phyloP scores from a whole-genome alignment of 495 filamentous ascomycete genomes.

The Pseudomonodictys pantanalensis region DNA sequence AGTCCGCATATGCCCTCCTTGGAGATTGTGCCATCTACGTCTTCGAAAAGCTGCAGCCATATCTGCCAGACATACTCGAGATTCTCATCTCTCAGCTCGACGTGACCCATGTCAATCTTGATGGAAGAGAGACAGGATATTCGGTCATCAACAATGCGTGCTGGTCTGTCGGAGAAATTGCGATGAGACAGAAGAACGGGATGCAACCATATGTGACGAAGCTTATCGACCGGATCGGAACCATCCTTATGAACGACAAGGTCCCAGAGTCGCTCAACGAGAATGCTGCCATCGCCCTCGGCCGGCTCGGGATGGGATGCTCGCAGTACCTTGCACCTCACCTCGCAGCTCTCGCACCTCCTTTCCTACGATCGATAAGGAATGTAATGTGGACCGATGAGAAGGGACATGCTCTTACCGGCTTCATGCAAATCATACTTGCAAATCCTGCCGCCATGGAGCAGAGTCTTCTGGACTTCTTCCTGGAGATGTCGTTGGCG shows the following conservation, averaged over 20 bases:
- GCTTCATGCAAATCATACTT: slow-evolving; percentile 80
- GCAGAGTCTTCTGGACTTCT: slow-evolving; percentile 74
- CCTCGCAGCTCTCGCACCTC: slow-evolving; percentile 73
- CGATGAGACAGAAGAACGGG: slow-evolving; percentile 67
- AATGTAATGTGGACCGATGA: slow-evolving; percentile 88
- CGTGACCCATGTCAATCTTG: slow-evolving; percentile 67
- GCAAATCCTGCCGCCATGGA: slow-evolving; percentile 92
- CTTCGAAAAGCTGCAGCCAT: slow-evolving; percentile 75
- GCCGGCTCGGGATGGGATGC: slow-evolving; percentile 81
- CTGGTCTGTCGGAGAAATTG: slow-evolving; percentile 95
- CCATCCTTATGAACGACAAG: slow-evolving; percentile 76
- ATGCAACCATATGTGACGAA: slow-evolving; percentile 76
- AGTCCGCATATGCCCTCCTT: slow-evolving; percentile 92
- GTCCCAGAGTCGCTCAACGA: slow-evolving; percentile 90
- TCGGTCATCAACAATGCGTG: slow-evolving; percentile 97
- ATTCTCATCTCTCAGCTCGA: slow-evolving; percentile 84
- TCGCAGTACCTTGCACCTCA: slow-evolving; percentile 73
- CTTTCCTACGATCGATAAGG: slow-evolving; percentile 77
- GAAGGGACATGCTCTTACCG: slow-evolving; percentile 88
- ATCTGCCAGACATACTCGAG: slow-evolving; percentile 68
- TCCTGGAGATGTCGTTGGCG: slow-evolving; percentile 70
- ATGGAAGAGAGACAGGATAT: slow-evolving; percentile 73
- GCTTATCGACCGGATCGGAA: slow-evolving; percentile 68
- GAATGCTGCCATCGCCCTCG: slow-evolving; percentile 91
- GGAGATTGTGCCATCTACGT: slow-evolving; percentile 97